Conservation (phyloP, 805 yeast species). For the Lachancea thermotolerans region DNA sequence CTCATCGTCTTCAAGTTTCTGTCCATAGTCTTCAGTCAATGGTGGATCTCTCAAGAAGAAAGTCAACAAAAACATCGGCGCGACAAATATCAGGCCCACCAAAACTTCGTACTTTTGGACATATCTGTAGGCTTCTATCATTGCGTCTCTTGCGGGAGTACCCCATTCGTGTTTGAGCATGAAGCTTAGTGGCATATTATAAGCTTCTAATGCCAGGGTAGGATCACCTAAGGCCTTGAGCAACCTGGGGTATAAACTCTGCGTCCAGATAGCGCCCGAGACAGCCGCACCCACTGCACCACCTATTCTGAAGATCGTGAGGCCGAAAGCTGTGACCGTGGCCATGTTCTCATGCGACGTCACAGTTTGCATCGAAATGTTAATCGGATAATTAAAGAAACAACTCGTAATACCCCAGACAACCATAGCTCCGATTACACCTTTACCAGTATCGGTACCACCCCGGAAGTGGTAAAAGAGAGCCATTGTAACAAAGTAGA, state of each 20-base stretch:
- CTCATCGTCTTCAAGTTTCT: conserved; percentile 24
- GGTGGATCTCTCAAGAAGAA: conserved; percentile 23
- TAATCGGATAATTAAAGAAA: conserved; percentile 58
- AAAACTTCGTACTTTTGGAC: conserved; percentile 53
- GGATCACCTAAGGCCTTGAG: conserved; percentile 32
- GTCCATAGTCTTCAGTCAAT: conserved; percentile 22
- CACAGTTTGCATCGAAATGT: conserved; percentile 53
- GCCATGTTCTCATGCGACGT: conserved; percentile 66
- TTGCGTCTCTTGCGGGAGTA: conserved; percentile 51
- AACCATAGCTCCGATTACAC: conserved; percentile 46
- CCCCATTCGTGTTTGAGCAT: conserved; percentile 50
- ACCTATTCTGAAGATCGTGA: conserved; percentile 58
- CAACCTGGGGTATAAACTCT: conserved; percentile 42
- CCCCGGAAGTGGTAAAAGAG: conserved; percentile 43
- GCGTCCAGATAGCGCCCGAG: conserved; percentile 71
- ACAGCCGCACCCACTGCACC: conserved; percentile 56
- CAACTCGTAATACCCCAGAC: conserved; percentile 68
- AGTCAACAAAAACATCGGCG: conserved; percentile 21
- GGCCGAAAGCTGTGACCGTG: conserved; percentile 49
- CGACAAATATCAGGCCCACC: conserved; percentile 29
- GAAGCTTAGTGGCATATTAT: conserved; percentile 48
- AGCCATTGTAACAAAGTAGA: conserved; percentile 60
- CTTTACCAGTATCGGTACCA: conserved; percentile 42
- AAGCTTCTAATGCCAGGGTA: conserved; percentile 39
- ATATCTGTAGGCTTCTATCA: conserved; percentile 51